These are phyloP conservation scores for Ceratobasidium sp. DNA, from an alignment of 1,284 basidiomycete species.

Conservation along the genomic window DNA sequence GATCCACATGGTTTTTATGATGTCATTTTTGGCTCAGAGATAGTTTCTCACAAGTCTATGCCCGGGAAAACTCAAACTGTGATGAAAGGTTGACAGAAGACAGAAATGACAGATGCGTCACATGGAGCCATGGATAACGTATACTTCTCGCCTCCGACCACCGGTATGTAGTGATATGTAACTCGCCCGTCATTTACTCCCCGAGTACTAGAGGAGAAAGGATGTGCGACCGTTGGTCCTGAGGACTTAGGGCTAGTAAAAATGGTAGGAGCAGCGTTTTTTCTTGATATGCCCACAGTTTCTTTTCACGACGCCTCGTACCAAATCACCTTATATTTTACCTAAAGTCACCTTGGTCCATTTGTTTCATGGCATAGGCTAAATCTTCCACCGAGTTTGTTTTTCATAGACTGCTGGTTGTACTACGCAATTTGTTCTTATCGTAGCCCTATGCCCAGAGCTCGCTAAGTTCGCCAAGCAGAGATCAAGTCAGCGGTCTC, in stretches of 20 bases:
- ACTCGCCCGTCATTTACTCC: constrained; percentile 8
- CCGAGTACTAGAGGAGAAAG: constrained; percentile 9
- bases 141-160: no score
- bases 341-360: constrained; percentile 6
- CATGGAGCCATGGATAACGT: no score
- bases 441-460: constrained; percentile 28
- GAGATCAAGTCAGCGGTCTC: constrained; percentile 12
- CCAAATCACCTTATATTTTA: not conserved
- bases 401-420: constrained; percentile 7
- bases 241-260: constrained; percentile 20
- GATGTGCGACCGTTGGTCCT: not conserved
- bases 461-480: not conserved
- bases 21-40: no score
- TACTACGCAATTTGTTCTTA: not conserved
- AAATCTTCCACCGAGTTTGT: not conserved
- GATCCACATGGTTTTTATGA: no score
- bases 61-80: no score
- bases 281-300: not conserved
- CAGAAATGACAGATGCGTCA: no score
- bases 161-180: no score
- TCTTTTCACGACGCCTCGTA: no score
- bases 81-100: no score
- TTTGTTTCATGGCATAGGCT: not conserved
- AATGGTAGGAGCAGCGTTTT: constrained; percentile 11
- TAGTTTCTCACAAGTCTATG: no score